Conservation (phyloP, 192 early-diverging fungal genomes). For the Lunasporangiospora selenospora region DNA sequence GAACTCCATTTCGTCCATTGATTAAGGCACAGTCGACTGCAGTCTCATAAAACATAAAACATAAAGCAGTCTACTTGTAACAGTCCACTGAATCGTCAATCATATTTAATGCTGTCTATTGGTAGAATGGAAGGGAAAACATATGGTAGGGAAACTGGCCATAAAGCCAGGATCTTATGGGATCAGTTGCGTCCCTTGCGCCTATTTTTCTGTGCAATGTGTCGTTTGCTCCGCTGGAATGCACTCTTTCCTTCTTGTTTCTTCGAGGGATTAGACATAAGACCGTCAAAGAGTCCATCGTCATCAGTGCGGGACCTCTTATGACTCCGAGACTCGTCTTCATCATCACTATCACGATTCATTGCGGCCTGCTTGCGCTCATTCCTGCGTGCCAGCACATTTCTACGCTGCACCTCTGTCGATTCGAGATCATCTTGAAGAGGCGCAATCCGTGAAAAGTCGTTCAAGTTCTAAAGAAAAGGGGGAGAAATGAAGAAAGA, state of each 20-base stretch:
- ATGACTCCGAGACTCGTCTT: conserved; percentile 21
- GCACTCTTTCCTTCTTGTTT: conserved; percentile 20
- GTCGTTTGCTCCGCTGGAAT: conserved; percentile 39
- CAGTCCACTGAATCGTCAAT: too few species aligned
- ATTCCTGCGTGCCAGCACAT: conserved; percentile 53
- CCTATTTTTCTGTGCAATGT: conserved; percentile 23
- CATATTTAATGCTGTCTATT: too few species aligned
- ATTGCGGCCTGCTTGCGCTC: conserved; percentile 35
- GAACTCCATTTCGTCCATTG: too few species aligned
- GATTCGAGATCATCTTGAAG: conserved; percentile 57
- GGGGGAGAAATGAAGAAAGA: conserved; percentile 2
- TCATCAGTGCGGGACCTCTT: conserved; percentile 12
- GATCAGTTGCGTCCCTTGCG: too few species aligned
- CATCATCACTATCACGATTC: conserved; percentile 39
- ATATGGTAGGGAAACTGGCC: too few species aligned
- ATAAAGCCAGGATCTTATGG: too few species aligned
- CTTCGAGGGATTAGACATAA: conserved; percentile 36
- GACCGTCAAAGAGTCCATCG: conserved; percentile 45
- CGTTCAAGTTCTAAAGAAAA: conserved; percentile 56
- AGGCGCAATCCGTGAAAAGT: conserved; percentile 59
- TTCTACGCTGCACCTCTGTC: conserved; percentile 50
- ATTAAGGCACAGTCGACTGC: too few species aligned
- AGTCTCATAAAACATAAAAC: too few species aligned
- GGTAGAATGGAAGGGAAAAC: too few species aligned
- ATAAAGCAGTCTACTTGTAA: too few species aligned